phyloP scores from a whole-genome alignment of 805 yeast species.

The Schizosaccharomyces osmophilus region DNA sequence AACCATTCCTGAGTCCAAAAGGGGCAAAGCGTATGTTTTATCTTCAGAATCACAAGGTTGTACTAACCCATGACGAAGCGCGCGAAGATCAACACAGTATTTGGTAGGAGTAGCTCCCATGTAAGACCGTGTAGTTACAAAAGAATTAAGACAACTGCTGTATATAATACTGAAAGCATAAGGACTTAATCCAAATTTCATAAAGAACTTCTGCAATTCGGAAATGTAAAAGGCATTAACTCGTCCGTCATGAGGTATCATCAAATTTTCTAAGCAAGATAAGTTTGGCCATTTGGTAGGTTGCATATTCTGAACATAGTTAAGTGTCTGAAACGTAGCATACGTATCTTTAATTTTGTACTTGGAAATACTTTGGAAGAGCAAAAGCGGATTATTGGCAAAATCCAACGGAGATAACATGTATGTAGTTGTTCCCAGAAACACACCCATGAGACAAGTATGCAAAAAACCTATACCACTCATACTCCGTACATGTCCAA shows the following conservation, averaged over 20 bases:
- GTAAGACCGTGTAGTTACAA: constrained; percentile 65
- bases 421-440: constrained; percentile 53
- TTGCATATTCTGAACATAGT: constrained; percentile 37
- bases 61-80: constrained; percentile 71
- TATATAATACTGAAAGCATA: constrained; percentile 56
- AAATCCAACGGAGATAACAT: constrained; percentile 56
- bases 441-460: constrained; percentile 46
- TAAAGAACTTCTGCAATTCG: constrained; percentile 35
- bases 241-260: constrained; percentile 57
- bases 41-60: constrained; percentile 54
- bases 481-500: constrained; percentile 71
- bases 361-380: constrained; percentile 45
- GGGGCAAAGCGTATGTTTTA: constrained; percentile 20
- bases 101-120: constrained; percentile 74
- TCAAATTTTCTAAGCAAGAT: constrained; percentile 46
- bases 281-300: constrained; percentile 40
- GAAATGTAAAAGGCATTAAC: constrained; percentile 39
- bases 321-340: constrained; percentile 62
- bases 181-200: constrained; percentile 36
- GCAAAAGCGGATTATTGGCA: constrained; percentile 46
- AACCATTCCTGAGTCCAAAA: constrained; percentile 83
- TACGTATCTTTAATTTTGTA: constrained; percentile 66
- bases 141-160: constrained; percentile 56
- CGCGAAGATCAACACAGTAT: constrained; percentile 63
- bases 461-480: constrained; percentile 73